Base-by-base conservation (phyloP, 176 grass and related monocot species). In the Oryza coarctata region DNA sequence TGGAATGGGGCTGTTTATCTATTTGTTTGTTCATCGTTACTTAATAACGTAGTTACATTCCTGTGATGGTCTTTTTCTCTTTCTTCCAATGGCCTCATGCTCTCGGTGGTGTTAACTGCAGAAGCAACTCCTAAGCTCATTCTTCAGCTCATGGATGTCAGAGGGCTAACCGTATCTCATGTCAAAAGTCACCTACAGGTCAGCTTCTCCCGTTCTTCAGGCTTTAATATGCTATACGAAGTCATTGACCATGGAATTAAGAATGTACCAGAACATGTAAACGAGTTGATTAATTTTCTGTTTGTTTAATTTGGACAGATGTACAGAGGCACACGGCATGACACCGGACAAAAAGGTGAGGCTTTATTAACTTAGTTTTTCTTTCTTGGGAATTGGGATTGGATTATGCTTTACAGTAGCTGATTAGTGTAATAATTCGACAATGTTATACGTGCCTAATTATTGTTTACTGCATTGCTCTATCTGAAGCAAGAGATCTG, bases 131-230 rank as follows among this genome's bases (percentile, higher is more conserved):
- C 96, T 1, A 99, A 99, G 89, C 93, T 87, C 36, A 94, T 99
- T 69, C 92, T 99, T 3, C 87, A 92, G 85, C 78, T 95, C 64
- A 95, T 99, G 96, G 85, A 71, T 81, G 87, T 93, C 14, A 75
- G 62, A 81, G 96, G 91, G 39, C 88, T 99, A 9, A 95, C 88
- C 52, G 94, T 99, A 86, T 89, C 91, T 72, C 96, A 99, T 75
- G 92, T 95, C 30, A 99, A 99, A 85, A 99, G 93, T 57, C 96
- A 99, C 81, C 91, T 99, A 73, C 96, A 99, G 92, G 96, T 93
- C 44, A 38, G 81, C 25, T 26, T 11, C 26, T 58, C 7, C 40
- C 6, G 70, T 41, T 76, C 71, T 74, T 74, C 64, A 71, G 22
- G 71, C 25, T 13, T 32, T 68, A 68, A 18, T 30, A 28, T 35